Percentiles rank a stretch among this genome's conserved stretches.
Conservation (phyloP, 2,329 filamentous ascomycete genomes). For the Simplicillium sp. region DNA sequence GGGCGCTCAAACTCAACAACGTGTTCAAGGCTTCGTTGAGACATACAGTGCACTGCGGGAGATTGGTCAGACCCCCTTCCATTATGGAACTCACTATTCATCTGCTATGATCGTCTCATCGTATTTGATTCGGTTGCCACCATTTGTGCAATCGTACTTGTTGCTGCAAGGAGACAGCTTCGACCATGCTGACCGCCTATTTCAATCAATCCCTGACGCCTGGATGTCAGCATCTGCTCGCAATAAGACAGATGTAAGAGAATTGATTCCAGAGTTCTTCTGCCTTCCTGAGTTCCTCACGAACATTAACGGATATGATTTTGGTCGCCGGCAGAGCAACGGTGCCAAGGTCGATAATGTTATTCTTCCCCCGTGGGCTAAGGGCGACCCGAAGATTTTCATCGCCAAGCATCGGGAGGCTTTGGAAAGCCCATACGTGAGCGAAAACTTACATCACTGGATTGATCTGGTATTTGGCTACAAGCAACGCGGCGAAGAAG, state of each 20-base stretch:
- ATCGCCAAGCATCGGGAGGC: constrained; percentile 94
- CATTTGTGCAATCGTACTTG: constrained; percentile 92
- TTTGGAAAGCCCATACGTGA: constrained; percentile 86
- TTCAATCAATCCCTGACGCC: constrained; percentile 83
- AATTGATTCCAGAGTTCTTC: constrained; percentile 95
- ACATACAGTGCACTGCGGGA: constrained; percentile 83
- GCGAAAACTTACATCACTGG: constrained; percentile 82
- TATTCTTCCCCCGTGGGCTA: constrained; percentile 88
- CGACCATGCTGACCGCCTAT: constrained; percentile 90
- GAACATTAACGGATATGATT: constrained; percentile 93
- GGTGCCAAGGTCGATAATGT: constrained; percentile 77
- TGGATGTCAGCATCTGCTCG: constrained; percentile 85
- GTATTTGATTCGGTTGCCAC: constrained; percentile 88
- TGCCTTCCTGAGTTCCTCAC: constrained; percentile 89
- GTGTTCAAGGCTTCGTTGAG: constrained; percentile 72
- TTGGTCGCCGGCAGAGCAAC: constrained; percentile 75
- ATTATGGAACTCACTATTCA: constrained; percentile 97
- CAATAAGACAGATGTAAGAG: constrained; percentile 89
- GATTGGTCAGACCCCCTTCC: constrained; percentile 87
- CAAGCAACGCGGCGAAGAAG: constrained; percentile 89
- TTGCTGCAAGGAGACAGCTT: constrained; percentile 92
- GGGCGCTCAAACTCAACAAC: constrained; percentile 73
- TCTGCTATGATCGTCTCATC: constrained; percentile 98
- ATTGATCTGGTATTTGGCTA: constrained; percentile 91
- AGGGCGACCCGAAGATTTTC: constrained; percentile 91